These are phyloP conservation scores for Neurospora pannonica DNA, from an alignment of 495 filamentous ascomycete species.

Conservation along the genomic window DNA sequence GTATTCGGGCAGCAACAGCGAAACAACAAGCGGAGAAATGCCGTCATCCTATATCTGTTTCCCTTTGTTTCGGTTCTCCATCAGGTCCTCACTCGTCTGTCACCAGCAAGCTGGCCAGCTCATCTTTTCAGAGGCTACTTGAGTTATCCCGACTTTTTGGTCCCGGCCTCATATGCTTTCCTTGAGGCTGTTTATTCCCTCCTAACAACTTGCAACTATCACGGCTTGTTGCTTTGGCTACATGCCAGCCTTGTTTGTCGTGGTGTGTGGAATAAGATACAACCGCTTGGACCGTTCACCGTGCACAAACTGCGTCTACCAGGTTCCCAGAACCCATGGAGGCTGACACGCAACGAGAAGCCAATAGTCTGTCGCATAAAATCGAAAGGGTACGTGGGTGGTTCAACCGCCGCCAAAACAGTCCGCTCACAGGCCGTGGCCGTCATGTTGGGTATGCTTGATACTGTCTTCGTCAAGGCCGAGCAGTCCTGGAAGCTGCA, in stretches of 20 bases:
- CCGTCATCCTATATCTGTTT: constrained; percentile 18
- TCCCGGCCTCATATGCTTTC: not conserved
- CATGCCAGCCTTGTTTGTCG: not conserved
- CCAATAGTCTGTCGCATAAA: not conserved
- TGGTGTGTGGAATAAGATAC: not conserved
- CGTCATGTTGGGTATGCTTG: not conserved
- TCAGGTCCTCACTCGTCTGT: constrained; percentile 10
- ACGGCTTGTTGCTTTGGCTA: not conserved
- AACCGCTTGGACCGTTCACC: not conserved
- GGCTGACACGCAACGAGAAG: not conserved
- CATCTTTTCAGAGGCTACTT: constrained; percentile 1
- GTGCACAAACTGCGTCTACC: not conserved
- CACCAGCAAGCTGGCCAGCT: constrained; percentile 4
- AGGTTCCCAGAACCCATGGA: not conserved
- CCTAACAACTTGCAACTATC: not conserved
- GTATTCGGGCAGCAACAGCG: constrained; percentile 39
- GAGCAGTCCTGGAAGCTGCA: not conserved
- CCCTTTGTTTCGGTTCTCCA: constrained; percentile 9
- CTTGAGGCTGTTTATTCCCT: not conserved
- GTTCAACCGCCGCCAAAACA: not conserved
- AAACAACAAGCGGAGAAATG: constrained; percentile 29
- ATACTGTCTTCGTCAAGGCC: not conserved
- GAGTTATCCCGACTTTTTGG: not conserved
- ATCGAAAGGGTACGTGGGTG: not conserved
- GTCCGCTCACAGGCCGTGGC: not conserved